These are phyloP conservation scores for Yamagishiella unicocca DNA, from an alignment of 139 green algal species.

Conservation along the genomic window DNA sequence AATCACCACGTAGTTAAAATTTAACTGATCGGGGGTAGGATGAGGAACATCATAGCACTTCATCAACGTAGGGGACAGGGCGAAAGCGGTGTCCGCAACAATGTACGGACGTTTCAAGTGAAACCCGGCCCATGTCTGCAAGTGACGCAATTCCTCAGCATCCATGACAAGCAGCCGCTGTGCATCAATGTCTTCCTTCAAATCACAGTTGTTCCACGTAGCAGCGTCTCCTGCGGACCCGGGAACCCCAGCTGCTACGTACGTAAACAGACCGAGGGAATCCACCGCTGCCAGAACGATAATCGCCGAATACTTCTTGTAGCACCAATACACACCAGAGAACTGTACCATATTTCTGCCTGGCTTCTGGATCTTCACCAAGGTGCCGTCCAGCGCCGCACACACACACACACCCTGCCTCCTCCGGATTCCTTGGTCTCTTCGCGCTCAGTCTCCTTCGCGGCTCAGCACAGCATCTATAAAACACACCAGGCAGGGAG, in stretches of 20 bases:
- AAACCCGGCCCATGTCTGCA: neutral
- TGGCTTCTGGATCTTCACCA: neutral
- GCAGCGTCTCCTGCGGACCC: neutral
- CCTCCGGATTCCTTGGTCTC: too few species aligned
- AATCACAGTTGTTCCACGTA: neutral
- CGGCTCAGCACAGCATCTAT: too few species aligned
- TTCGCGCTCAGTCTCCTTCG: too few species aligned
- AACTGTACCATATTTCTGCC: neutral
- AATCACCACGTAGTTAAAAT: constrained; percentile 16
- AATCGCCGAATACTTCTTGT: neutral
- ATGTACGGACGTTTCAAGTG: neutral
- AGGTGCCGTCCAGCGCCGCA: too few species aligned
- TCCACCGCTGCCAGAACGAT: neutral
- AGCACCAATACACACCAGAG: neutral
- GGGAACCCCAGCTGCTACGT: neutral
- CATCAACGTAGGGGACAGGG: neutral
- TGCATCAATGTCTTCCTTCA: neutral
- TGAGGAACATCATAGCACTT: neutral
- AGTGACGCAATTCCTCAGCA: neutral
- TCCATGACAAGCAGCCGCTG: neutral
- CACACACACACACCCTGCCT: too few species aligned
- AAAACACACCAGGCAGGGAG: neutral
- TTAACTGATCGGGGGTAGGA: neutral
- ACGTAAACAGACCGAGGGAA: neutral
- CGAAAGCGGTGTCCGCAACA: too few species aligned